phyloP scores from a whole-genome alignment of 306 rosid species.

The Carpinus viminea region DNA sequence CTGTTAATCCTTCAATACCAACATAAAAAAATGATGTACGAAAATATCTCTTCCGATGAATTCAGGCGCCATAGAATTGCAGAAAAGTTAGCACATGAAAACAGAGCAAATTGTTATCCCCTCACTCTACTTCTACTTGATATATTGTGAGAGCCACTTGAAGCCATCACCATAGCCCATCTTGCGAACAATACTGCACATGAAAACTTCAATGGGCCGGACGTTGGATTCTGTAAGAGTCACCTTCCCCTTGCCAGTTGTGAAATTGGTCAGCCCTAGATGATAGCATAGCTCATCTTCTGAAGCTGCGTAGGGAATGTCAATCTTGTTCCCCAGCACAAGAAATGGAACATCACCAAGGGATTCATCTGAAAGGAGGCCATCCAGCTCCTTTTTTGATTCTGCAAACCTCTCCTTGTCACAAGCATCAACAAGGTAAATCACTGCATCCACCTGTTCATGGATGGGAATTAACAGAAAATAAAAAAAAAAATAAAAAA shows the following conservation, averaged over 20 bases:
- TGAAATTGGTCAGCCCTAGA: constrained; percentile 67
- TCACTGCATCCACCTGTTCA: constrained; percentile 81
- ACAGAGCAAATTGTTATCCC: constrained; percentile 19
- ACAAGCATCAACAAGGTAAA: constrained; percentile 72
- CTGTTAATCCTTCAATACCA: constrained; percentile 16
- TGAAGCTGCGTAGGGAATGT: constrained; percentile 75
- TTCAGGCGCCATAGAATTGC: constrained; percentile 21
- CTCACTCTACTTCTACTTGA: constrained; percentile 46
- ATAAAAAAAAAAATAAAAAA: neutral
- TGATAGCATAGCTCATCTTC: constrained; percentile 70
- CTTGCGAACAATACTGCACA: constrained; percentile 92
- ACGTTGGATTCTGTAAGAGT: constrained; percentile 56
- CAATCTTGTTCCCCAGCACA: constrained; percentile 84
- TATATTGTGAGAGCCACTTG: constrained; percentile 83
- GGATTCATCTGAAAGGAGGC: constrained; percentile 75
- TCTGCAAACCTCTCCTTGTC: constrained; percentile 76
- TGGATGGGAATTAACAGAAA: constrained; percentile 16
- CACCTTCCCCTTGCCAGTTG: constrained; percentile 83
- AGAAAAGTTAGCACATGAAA: constrained; percentile 19
- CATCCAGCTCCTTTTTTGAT: constrained; percentile 74
- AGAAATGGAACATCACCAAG: constrained; percentile 69
- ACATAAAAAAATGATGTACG: constrained; percentile 13
- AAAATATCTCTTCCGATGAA: constrained; percentile 18
- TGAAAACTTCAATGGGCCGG: constrained; percentile 86
- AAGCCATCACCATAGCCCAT: constrained; percentile 93